These are phyloP conservation scores for Dactylellina haptotyla DNA, from an alignment of 2,329 filamentous ascomycete genomes.

Conservation along the genomic window DNA sequence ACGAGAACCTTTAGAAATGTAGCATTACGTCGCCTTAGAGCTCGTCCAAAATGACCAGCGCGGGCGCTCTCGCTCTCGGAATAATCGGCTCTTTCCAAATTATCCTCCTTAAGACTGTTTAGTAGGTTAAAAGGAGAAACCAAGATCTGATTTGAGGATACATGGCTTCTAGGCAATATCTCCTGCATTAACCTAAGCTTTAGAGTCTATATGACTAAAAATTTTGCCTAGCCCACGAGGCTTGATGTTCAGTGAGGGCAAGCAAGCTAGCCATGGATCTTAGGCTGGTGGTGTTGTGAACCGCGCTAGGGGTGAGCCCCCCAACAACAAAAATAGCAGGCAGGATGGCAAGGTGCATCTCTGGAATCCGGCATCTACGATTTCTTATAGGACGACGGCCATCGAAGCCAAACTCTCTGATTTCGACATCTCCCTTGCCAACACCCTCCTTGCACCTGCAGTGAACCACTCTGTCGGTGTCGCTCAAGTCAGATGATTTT, in stretches of 20 bases:
- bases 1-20: background rate
- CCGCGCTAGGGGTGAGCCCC: conserved; percentile 37
- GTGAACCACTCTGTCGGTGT: conserved; percentile 51
- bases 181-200: background rate
- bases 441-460: conserved; percentile 17
- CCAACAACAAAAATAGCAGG: conserved; percentile 47
- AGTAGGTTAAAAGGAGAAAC: background rate
- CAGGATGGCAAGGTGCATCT: conserved; percentile 45
- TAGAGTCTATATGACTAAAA: background rate
- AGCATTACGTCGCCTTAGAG: background rate
- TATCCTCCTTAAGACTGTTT: background rate
- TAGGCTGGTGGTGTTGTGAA: conserved; percentile 21
- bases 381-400: conserved; percentile 39
- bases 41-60: background rate
- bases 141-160: background rate
- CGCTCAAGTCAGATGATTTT: conserved; percentile 54
- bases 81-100: conserved; percentile 1
- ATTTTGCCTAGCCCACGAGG: background rate
- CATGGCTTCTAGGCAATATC: background rate
- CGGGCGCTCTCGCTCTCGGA: background rate
- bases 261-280: background rate
- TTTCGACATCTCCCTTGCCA: conserved; percentile 41
- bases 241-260: conserved; percentile 1
- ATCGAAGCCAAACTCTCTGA: conserved; percentile 19
- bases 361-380: conserved; percentile 33